Percentiles rank a stretch among this genome's conserved stretches.
Conservation (phyloP, 176 grass and related monocot species). For the Bromus sterilis region DNA sequence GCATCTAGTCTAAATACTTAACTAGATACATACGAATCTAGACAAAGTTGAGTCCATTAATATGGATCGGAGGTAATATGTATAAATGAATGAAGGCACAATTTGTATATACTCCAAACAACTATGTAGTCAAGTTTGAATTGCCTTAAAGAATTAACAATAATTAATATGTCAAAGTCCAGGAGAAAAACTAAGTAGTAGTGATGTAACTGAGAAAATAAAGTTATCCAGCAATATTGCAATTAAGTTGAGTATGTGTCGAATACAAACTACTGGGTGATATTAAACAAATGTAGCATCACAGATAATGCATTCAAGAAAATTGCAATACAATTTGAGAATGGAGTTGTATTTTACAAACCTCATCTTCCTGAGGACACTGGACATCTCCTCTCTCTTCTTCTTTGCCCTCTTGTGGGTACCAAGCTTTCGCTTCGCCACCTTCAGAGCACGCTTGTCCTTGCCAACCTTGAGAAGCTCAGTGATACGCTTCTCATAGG, state of each 20-base stretch:
- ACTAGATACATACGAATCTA: too few species aligned
- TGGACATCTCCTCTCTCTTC: conserved; percentile 60
- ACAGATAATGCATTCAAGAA: background rate
- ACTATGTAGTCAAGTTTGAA: background rate
- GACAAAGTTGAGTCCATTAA: too few species aligned
- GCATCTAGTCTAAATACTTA: too few species aligned
- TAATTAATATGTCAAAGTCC: too few species aligned
- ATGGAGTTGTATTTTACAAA: background rate
- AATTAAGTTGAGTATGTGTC: background rate
- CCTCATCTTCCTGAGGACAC: conserved; percentile 54
- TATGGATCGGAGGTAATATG: too few species aligned
- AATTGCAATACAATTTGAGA: background rate
- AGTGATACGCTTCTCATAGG: conserved; percentile 56
- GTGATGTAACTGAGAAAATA: background rate
- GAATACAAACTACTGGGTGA: background rate
- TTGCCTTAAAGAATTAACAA: background rate
- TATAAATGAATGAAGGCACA: too few species aligned
- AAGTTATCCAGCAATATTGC: background rate
- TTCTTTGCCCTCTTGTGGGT: conserved; percentile 67
- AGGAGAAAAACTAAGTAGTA: too few species aligned
- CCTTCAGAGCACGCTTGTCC: conserved; percentile 56
- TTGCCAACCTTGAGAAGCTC: conserved; percentile 60
- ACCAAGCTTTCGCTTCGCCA: conserved; percentile 50
- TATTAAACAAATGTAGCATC: background rate
- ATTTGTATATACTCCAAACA: too few species aligned